phyloP scores from a whole-genome alignment of 2,329 filamentous ascomycete species.

The Monosporascus sp. region DNA sequence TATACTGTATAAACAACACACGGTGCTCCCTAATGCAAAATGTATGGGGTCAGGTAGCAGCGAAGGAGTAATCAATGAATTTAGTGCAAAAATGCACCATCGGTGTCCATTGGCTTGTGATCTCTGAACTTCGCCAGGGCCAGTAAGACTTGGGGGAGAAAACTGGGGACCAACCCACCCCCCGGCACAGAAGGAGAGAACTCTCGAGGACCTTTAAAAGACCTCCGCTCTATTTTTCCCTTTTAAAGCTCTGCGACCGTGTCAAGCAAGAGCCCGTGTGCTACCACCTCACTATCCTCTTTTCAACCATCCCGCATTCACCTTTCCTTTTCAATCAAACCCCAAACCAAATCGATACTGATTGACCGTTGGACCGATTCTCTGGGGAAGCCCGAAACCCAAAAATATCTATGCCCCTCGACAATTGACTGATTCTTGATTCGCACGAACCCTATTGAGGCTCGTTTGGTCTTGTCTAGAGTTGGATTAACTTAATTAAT shows the following conservation, averaged over 20 bases:
- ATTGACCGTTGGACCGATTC: conserved; percentile 32
- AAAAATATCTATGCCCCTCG: conserved; percentile 27
- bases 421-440: conserved; percentile 3
- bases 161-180: not conserved
- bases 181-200: not conserved
- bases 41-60: not conserved
- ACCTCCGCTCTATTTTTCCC: conserved; percentile 22
- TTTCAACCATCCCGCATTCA: conserved; percentile 44
- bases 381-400: conserved; percentile 31
- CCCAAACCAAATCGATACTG: conserved; percentile 30
- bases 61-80: not conserved
- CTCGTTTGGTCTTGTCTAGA: not conserved
- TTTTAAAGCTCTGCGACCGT: conserved; percentile 34
- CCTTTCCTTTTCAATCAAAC: conserved; percentile 42
- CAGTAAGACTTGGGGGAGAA: not conserved
- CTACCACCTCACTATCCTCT: conserved; percentile 46
- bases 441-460: no score
- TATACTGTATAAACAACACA: no score
- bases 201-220: not conserved
- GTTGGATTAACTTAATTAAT: not conserved
- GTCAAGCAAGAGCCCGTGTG: conserved; percentile 37
- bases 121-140: not conserved
- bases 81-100: no score
- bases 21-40: no score
- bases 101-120: not conserved